Base-by-base conservation (phyloP, 148 eudicot genomes). In the Cornus florida region DNA sequence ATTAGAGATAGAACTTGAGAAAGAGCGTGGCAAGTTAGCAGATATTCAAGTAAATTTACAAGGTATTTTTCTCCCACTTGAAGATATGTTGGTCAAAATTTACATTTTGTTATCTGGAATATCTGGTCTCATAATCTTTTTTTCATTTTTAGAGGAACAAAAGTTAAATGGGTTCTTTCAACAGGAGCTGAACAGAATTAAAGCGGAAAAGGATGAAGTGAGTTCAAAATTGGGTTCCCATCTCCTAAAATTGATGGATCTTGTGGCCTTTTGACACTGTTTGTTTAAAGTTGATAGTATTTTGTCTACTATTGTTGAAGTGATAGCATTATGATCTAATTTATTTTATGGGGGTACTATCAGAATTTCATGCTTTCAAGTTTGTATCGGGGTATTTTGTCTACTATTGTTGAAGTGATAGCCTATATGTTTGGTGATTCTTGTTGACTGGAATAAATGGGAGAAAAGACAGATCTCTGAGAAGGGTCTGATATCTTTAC, bases 101-200 rank as follows among this genome's bases (percentile, higher is more conserved):
- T 31, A n/a, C 4, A 68, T 67, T 59, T 14, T 41, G 53, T 64
- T 24, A 31, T 73, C 70, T 66, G 70, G 35, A 66, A 14, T 67
- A 33, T 81, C 46, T 75, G 24, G 22, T 82, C 75, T 88, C 76
- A 85, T 75, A 14, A 74, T 67, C 57, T 66, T 13, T 59, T n/a
- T 57, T 43, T 71, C 60, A 62, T 85, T 84, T 71, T 53, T 87
- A 93, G 99, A 91, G 87, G 98, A 92, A 77, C 88, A 87, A 85
- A 93, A 83, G 84, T 75, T 85, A 89, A 81, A 79, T 24, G 76
- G 56, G 80, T 83, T 94, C 71, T 82, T 90, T 69, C 88, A 83
- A 82, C 88, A 86, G 78, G 97, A 96, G 86, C 84, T 93, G 75
- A 82, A 81, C 77, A 80, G 74, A 23, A 80, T 90, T 77, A 92